Conservation (phyloP, 2,329 filamentous ascomycete genomes). For the Rutstroemia sydowiana region DNA sequence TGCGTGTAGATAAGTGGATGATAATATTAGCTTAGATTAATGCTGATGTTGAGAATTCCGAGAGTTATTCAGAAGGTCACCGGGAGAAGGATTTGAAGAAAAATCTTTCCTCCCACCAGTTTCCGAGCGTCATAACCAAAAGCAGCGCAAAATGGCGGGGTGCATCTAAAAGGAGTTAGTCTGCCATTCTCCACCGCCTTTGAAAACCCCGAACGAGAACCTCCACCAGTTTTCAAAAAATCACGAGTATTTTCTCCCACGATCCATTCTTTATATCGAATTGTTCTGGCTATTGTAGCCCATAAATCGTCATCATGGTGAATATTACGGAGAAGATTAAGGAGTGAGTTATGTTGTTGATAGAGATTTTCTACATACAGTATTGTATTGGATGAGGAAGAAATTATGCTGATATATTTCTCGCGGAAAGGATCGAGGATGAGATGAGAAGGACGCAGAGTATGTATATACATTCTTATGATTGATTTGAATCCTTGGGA, state of each 20-base stretch:
- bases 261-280: background rate
- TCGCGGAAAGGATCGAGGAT: constrained; percentile 89
- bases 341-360: constrained; percentile 60
- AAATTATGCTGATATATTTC: constrained; percentile 9
- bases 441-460: constrained; percentile 99
- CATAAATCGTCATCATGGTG: constrained; percentile 63
- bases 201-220: background rate
- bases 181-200: constrained; percentile 13
- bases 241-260: background rate
- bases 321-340: constrained; percentile 99
- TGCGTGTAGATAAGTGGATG: too few relatives aligned
- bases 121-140: too few relatives aligned
- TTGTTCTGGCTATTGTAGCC: background rate
- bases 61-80: too few relatives aligned
- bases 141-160: background rate
- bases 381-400: constrained; percentile 12
- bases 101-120: too few relatives aligned
- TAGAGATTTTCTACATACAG: background rate
- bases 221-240: background rate
- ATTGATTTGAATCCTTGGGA: background rate
- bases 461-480: constrained; percentile 40
- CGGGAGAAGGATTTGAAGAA: too few relatives aligned
- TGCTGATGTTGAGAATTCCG: too few relatives aligned
- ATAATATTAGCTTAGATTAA: too few relatives aligned
- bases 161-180: background rate